phyloP scores from a whole-genome alignment of 345 rosid species.

The Euphorbia lathyris region DNA sequence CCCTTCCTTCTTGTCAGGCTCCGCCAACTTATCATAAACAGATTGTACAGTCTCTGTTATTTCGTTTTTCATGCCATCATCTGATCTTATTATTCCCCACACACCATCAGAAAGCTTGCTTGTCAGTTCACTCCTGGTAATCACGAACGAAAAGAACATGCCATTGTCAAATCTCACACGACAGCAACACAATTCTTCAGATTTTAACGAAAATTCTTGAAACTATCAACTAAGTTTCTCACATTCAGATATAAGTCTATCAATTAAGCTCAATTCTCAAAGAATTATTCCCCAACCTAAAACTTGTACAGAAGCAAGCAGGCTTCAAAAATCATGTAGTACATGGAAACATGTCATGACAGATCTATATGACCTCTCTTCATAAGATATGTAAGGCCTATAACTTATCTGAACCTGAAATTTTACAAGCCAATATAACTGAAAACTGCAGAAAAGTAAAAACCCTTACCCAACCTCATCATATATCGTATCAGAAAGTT shows the following conservation, averaged over 20 bases:
- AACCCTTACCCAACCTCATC: constrained; percentile 73
- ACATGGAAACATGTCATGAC: background rate
- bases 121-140: constrained; percentile 53
- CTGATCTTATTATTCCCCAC: constrained; percentile 79
- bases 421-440: background rate
- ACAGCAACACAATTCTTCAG: background rate
- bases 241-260: background rate
- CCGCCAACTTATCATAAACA: constrained; percentile 55
- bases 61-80: constrained; percentile 71
- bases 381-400: background rate
- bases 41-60: constrained; percentile 75
- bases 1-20: constrained; percentile 37
- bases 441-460: background rate
- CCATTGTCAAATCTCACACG: background rate
- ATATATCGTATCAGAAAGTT: constrained; percentile 80
- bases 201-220: background rate
- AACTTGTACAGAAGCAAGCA: background rate
- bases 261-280: background rate
- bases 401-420: background rate
- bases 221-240: background rate
- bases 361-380: background rate
- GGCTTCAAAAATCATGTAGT: background rate
- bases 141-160: constrained; percentile 1
- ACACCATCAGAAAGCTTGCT: constrained; percentile 72
- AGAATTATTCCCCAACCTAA: background rate